These are phyloP conservation scores for Xylaria digitata DNA, from an alignment of 2,329 filamentous ascomycete species.

Conservation along the genomic window DNA sequence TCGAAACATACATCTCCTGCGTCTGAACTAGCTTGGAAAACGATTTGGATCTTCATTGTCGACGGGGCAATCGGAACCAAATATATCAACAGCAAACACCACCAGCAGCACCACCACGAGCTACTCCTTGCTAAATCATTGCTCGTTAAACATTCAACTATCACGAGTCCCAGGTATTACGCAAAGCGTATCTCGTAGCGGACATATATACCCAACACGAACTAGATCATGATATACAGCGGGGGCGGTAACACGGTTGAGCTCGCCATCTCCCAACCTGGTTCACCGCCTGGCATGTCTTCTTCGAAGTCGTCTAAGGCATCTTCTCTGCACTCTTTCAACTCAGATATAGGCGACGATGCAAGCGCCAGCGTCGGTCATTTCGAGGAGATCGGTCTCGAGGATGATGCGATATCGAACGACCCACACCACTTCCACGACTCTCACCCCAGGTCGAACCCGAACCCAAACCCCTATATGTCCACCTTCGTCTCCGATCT, in stretches of 20 bases:
- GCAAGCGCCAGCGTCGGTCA: slow-evolving; percentile 79
- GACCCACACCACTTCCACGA: slow-evolving; percentile 52
- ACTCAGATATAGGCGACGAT: slow-evolving; percentile 76
- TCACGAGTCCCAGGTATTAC: neutral
- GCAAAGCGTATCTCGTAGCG: slow-evolving; percentile 15
- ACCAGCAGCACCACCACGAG: neutral
- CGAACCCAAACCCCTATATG: slow-evolving; percentile 61
- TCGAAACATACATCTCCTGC: slow-evolving; percentile 20
- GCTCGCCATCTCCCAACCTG: slow-evolving; percentile 60
- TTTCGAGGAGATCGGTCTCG: slow-evolving; percentile 93
- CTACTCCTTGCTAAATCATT: neutral
- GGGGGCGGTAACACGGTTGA: slow-evolving; percentile 52
- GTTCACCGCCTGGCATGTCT: slow-evolving; percentile 82
- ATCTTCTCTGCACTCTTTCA: slow-evolving; percentile 85
- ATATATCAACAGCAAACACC: neutral
- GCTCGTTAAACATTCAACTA: slow-evolving; percentile 6
- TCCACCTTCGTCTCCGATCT: slow-evolving; percentile 59
- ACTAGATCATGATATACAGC: slow-evolving; percentile 55
- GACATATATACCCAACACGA: slow-evolving; percentile 32
- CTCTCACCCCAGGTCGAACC: slow-evolving; percentile 50
- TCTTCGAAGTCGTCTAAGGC: slow-evolving; percentile 90
- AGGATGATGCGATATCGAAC: slow-evolving; percentile 68
- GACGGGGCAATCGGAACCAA: neutral
- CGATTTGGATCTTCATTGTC: neutral
- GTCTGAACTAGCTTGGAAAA: neutral